A percentile compares a stretch with the other conserved stretches of the same genome.
phyloP scores from a whole-genome alignment of 768 basidiomycete genomes.

The Lepiota venenata region DNA sequence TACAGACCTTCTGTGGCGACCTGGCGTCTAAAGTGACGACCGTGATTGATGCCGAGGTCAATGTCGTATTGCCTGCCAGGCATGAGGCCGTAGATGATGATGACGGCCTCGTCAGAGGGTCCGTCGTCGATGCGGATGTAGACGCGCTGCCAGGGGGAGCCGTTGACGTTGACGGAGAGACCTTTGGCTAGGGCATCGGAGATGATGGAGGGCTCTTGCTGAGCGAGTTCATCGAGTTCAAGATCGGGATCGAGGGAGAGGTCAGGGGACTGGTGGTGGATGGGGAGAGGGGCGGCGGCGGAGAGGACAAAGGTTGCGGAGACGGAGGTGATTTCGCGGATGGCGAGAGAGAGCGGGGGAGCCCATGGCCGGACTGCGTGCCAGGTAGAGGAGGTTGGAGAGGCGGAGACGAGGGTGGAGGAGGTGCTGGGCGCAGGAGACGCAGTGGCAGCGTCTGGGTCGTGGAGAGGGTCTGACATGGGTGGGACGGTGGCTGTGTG shows the following conservation, averaged over 20 bases:
- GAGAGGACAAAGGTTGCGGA: constrained; percentile 79
- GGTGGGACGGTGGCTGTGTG: too few species aligned
- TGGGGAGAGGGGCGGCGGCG: constrained; percentile 32
- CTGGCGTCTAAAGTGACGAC: constrained; percentile 44
- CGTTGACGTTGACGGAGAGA: constrained; percentile 78
- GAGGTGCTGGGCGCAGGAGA: constrained; percentile 4
- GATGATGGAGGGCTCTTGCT: constrained; percentile 37
- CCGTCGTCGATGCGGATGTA: constrained; percentile 78
- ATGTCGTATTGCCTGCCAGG: constrained; percentile 91
- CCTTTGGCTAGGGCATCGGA: constrained; percentile 70
- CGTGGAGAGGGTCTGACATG: constrained; percentile 3
- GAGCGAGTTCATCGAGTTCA: constrained; percentile 9
- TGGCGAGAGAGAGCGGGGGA: constrained; percentile 64
- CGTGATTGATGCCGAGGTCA: constrained; percentile 69
- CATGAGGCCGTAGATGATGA: constrained; percentile 86
- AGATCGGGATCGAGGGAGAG: constrained; percentile 7
- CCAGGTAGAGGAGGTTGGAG: constrained; percentile 44
- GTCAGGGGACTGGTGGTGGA: neutral
- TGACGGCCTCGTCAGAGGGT: constrained; percentile 82
- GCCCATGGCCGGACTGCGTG: constrained; percentile 75
- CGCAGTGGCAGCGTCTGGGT: neutral
- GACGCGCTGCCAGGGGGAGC: constrained; percentile 73
- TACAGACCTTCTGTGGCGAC: constrained; percentile 66
- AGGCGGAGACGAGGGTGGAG: constrained; percentile 8
- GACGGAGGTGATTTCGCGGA: constrained; percentile 82